These are phyloP conservation scores for Capsicum rhomboideum DNA, from an alignment of 257 asterid genomes.

Conservation along the genomic window DNA sequence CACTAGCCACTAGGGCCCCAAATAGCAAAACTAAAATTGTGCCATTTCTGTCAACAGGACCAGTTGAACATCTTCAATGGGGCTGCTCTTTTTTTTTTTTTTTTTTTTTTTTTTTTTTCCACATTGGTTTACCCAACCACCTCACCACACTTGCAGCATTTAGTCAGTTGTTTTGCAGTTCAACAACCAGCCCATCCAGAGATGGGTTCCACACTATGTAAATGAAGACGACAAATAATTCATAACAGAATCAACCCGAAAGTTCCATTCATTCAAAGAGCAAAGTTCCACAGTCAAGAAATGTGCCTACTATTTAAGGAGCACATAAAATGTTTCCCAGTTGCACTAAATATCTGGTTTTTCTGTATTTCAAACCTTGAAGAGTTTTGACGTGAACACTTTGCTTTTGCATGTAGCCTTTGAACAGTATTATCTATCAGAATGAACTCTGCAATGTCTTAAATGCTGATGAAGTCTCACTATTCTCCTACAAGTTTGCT, in stretches of 20 bases:
- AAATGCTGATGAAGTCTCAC: neutral
- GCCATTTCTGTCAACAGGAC: neutral
- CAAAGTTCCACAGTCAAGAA: neutral
- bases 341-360: neutral
- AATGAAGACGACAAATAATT: neutral
- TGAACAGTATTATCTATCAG: neutral
- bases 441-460: neutral
- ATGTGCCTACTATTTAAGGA: neutral
- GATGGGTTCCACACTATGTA: neutral
- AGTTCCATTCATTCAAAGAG: neutral
- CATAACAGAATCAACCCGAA: neutral
- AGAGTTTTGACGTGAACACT: neutral
- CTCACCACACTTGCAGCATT: neutral
- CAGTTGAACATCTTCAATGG: neutral
- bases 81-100: neutral
- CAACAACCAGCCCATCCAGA: slow-evolving; percentile 1
- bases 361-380: neutral
- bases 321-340: neutral
- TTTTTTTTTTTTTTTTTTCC: neutral
- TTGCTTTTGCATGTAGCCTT: neutral
- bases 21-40: neutral
- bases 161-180: neutral
- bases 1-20: neutral
- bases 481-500: neutral
- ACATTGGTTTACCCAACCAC: neutral